These are phyloP conservation scores for Phlebopus sp. DNA, from an alignment of 1,284 basidiomycete species.

Conservation along the genomic window DNA sequence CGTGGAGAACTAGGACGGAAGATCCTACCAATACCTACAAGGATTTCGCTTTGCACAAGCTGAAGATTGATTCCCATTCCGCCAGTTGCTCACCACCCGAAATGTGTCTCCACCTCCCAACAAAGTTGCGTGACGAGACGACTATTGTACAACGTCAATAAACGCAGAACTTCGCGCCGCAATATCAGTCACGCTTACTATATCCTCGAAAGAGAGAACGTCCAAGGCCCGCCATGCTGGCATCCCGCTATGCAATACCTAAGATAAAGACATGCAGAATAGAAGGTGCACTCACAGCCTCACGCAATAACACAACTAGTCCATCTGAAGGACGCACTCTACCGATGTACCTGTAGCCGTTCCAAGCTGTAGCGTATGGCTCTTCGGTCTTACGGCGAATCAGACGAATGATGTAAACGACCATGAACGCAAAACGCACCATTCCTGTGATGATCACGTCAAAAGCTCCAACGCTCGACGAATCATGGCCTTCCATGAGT, in stretches of 20 bases:
- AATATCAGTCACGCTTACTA: conserved; percentile 28
- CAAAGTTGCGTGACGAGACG: conserved; percentile 47
- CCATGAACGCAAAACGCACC: conserved; percentile 32
- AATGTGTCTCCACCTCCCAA: conserved; percentile 43
- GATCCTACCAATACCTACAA: conserved; percentile 9
- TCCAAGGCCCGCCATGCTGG: conserved; percentile 30
- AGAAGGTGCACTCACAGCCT: conserved; percentile 37
- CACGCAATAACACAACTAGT: conserved; percentile 36
- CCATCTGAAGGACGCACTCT: conserved; percentile 34
- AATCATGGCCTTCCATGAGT: conserved; percentile 13
- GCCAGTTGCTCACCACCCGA: conserved; percentile 33
- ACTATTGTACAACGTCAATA: conserved; percentile 31
- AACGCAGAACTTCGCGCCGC: background rate
- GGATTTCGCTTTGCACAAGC: conserved; percentile 38
- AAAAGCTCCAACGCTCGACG: conserved; percentile 12
- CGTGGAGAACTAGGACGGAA: too few relatives aligned
- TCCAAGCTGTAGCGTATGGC: conserved; percentile 47
- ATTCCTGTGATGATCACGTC: conserved; percentile 53
- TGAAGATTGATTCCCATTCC: conserved; percentile 51
- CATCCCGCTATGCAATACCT: conserved; percentile 20
- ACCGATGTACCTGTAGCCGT: conserved; percentile 34
- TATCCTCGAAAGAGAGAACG: conserved; percentile 47
- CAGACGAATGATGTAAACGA: conserved; percentile 6
- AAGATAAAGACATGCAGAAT: background rate
- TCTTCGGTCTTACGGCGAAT: conserved; percentile 42